Percentiles rank a stretch among this genome's conserved stretches.
These are phyloP conservation scores for Austroboletus eburneus DNA, from an alignment of 768 basidiomycete species.

Conservation along the genomic window DNA sequence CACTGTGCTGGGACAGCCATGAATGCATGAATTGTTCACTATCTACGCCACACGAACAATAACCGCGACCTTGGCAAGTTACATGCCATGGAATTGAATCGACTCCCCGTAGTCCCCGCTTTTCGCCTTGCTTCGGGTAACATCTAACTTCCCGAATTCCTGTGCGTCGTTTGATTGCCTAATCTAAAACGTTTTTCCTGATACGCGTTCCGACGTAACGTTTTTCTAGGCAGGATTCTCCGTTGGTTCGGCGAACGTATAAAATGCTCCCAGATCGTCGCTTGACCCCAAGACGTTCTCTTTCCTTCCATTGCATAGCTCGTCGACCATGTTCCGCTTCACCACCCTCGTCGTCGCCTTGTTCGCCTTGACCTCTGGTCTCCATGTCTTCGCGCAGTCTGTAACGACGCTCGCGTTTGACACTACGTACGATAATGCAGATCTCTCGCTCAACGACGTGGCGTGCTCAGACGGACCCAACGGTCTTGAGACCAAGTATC, in stretches of 20 bases:
- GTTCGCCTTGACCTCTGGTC: slow-evolving; percentile 12
- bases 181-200: not conserved
- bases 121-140: slow-evolving; percentile 1
- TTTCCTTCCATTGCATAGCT: not conserved
- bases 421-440: slow-evolving; percentile 30
- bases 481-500: slow-evolving; percentile 33
- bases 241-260: slow-evolving; percentile 7
- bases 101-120: too few relatives aligned
- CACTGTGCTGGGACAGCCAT: too few relatives aligned
- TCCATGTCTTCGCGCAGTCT: slow-evolving; percentile 20
- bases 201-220: not conserved
- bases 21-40: too few relatives aligned
- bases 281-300: not conserved
- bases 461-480: slow-evolving; percentile 38
- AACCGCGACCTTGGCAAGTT: too few relatives aligned
- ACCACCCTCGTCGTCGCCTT: slow-evolving; percentile 11
- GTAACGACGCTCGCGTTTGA: slow-evolving; percentile 34
- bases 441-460: slow-evolving; percentile 26
- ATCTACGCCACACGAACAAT: too few relatives aligned
- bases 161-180: not conserved
- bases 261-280: slow-evolving; percentile 9
- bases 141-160: not conserved
- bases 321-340: slow-evolving; percentile 25
- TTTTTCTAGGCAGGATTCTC: not conserved
- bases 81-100: not conserved